These are phyloP conservation scores for Sambucus nigra DNA, from an alignment of 129 eudicot species.

Conservation along the genomic window DNA sequence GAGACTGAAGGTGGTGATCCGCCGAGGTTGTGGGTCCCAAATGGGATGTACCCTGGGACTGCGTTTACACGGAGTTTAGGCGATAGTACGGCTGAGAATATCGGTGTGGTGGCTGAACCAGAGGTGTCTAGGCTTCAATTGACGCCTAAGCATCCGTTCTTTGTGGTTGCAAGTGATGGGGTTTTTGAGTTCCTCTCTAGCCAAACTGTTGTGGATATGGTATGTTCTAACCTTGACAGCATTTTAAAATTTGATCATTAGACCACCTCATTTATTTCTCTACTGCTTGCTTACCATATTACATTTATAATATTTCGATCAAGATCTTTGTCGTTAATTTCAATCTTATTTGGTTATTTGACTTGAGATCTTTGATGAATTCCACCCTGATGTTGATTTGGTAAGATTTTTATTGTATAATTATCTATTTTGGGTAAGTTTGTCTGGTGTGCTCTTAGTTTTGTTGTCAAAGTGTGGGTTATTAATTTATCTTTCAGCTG, in stretches of 20 bases:
- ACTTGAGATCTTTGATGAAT: no score
- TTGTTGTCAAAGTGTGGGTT: no score
- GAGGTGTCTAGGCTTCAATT: constrained; percentile 63
- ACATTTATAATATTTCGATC: neutral
- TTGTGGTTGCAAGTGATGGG: constrained; percentile 94
- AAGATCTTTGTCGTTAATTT: neutral
- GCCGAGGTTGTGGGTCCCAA: constrained; percentile 84
- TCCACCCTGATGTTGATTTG: no score
- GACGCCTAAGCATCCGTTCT: constrained; percentile 53
- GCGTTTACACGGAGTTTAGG: constrained; percentile 98
- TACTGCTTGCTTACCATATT: neutral
- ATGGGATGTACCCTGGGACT: constrained; percentile 91
- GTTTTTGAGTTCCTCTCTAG: constrained; percentile 92
- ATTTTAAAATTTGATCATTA: neutral
- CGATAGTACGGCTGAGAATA: constrained; percentile 83
- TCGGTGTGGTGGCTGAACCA: constrained; percentile 90
- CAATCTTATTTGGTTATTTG: neutral
- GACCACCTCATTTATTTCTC: neutral
- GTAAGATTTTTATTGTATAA: no score
- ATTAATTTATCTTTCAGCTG: no score
- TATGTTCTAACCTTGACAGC: constrained; percentile 15
- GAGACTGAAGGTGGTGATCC: constrained; percentile 92
- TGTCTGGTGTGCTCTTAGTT: no score
- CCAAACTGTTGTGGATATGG: constrained; percentile 93
- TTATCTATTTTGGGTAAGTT: no score